phyloP scores from a whole-genome alignment of 768 basidiomycete genomes.

The Hypsizygus marmoreus region DNA sequence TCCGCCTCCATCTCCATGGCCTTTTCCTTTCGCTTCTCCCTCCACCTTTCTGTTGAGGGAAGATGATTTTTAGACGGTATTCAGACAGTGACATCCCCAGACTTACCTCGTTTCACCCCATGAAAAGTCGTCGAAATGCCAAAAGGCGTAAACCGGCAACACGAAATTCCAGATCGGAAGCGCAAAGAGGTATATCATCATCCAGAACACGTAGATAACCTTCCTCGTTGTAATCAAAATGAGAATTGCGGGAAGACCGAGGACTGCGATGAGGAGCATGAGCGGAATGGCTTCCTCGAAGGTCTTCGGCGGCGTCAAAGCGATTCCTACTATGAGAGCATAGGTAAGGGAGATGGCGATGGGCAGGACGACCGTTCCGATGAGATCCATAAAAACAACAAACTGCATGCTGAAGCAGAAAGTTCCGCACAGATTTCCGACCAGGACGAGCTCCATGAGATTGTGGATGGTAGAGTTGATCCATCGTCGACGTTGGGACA shows the following conservation, averaged over 20 bases:
- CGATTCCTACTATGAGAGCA: constrained; percentile 80
- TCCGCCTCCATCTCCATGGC: constrained; percentile 70
- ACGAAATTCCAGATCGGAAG: constrained; percentile 97
- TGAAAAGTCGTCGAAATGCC: constrained; percentile 99
- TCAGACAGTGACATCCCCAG: background rate
- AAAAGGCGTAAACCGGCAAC: constrained; percentile 93
- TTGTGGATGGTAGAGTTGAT: constrained; percentile 99
- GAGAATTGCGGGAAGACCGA: constrained; percentile 90
- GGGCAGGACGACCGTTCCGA: constrained; percentile 90
- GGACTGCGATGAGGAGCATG: constrained; percentile 83
- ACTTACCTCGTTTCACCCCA: constrained; percentile 97
- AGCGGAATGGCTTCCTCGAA: constrained; percentile 96
- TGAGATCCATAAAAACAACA: constrained; percentile 95
- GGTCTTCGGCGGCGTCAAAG: constrained; percentile 73
- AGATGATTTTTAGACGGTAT: constrained; percentile 13
- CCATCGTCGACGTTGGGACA: constrained; percentile 98
- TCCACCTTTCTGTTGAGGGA: constrained; percentile 77
- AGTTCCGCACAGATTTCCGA: constrained; percentile 95
- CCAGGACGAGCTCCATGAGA: constrained; percentile 97
- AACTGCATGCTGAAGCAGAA: constrained; percentile 99
- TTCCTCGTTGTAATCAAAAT: constrained; percentile 95
- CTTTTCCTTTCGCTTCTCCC: constrained; percentile 81
- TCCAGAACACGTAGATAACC: constrained; percentile 96
- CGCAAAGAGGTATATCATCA: constrained; percentile 91
- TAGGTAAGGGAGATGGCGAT: constrained; percentile 93